These are phyloP conservation scores for Juglanconis oblonga DNA, from an alignment of 2,329 filamentous ascomycete species.

Conservation along the genomic window DNA sequence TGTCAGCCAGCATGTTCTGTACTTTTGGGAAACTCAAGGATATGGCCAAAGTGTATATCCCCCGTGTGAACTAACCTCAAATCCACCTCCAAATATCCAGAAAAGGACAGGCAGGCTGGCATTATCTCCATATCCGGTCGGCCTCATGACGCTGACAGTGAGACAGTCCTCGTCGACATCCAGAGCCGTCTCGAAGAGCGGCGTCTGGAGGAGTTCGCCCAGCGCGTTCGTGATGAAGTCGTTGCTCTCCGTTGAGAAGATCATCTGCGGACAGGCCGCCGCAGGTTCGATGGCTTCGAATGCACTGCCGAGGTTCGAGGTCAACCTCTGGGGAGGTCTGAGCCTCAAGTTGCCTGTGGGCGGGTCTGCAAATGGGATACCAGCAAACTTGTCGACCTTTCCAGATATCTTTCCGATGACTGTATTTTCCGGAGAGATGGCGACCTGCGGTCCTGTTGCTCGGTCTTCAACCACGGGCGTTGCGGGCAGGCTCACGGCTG, in stretches of 20 bases:
- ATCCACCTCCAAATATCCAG: slow-evolving; percentile 57
- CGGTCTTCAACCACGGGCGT: background rate
- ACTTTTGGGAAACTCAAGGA: background rate
- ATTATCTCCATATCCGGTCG: slow-evolving; percentile 36
- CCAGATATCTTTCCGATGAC: slow-evolving; percentile 44
- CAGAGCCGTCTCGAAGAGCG: slow-evolving; percentile 48
- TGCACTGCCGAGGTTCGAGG: slow-evolving; percentile 50
- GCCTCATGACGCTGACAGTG: slow-evolving; percentile 45
- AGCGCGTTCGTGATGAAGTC: slow-evolving; percentile 42
- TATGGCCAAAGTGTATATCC: no score
- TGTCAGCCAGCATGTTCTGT: background rate
- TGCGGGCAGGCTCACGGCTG: background rate
- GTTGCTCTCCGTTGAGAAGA: slow-evolving; percentile 46
- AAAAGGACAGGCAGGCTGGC: slow-evolving; percentile 52
- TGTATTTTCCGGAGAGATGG: slow-evolving; percentile 28
- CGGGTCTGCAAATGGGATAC: slow-evolving; percentile 72
- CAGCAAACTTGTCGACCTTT: slow-evolving; percentile 65
- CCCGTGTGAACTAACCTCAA: slow-evolving; percentile 20
- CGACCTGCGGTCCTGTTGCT: background rate
- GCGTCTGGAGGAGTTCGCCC: slow-evolving; percentile 48
- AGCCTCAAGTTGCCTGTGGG: slow-evolving; percentile 65
- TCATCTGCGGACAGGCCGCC: slow-evolving; percentile 69
- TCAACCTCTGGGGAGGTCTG: slow-evolving; percentile 64
- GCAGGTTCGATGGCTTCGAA: slow-evolving; percentile 58
- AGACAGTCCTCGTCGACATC: slow-evolving; percentile 40